Evolutionary conservation across 768 basidiomycete species (phyloP), one percentile per base, ranked within the genome.

Genomic region (Lactifluus rugatus): DNA sequence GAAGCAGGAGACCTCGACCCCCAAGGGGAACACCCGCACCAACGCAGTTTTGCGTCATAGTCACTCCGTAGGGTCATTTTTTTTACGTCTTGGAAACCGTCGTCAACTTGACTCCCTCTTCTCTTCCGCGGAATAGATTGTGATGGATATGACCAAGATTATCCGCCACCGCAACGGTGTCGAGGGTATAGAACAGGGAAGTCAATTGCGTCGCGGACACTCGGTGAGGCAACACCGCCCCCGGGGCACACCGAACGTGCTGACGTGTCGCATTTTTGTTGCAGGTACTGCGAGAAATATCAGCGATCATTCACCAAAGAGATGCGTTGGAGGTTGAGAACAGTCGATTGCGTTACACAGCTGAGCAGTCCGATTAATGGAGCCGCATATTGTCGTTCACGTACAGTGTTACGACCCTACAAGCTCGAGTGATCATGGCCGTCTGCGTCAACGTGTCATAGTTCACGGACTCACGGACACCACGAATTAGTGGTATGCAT

Each of bases 311-410:
- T 31, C 42, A 31, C 34, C 14, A 60, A 28, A 28, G 52, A 8
- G 58, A 59, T 45, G 32, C 52, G 21, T 16, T 59, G 5, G 53
- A 55, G 36, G 42, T 42, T 31, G 41, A 59, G 48, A 45, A 54
- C 19, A 13, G 25, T 25, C 54, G 48, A 14, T 25, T 60, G 48
- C 47, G 25, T 11, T 16, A 47, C n/a, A 17, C 36, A 26, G 13
- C 26, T 26, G 51, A 52, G 51, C 17, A 36, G 5, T 9, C 11
- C 7, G 37, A 52, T n/a, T 41, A 11, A 17, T 5, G 5, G 16
- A 7, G 10, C 45, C 41, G 6, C 23, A 21, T 21, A 11, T 19
- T 11, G 19, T 19, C 21, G 19, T 36, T 11, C 34, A 10, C 34
- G 6, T 11, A 11, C 34, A 36, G 11, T 13, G 34, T 36, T n/a